Percentiles rank a stretch among this genome's conserved stretches.
phyloP scores from a whole-genome alignment of 2,329 filamentous ascomycete species.

The Lasiodiplodia citricola region DNA sequence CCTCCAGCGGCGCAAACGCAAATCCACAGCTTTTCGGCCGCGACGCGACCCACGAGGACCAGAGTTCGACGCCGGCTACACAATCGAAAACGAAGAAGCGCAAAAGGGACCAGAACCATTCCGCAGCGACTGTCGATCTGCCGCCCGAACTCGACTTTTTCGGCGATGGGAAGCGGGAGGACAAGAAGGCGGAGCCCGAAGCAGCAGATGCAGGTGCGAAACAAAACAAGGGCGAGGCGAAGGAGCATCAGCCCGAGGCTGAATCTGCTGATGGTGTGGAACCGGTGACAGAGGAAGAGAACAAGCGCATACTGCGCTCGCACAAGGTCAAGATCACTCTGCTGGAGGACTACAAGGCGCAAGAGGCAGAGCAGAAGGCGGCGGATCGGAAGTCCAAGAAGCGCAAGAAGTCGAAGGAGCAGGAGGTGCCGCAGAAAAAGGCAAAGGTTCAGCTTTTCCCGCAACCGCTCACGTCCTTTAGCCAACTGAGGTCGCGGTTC shows the following conservation, averaged over 20 bases:
- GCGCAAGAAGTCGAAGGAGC: constrained; percentile 46
- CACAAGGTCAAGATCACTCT: constrained; percentile 86
- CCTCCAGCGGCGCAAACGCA: constrained; percentile 66
- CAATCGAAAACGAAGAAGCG: constrained; percentile 44
- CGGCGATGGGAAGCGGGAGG: constrained; percentile 32
- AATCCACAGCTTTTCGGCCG: constrained; percentile 72
- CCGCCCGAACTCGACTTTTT: constrained; percentile 53
- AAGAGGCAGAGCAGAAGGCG: constrained; percentile 55
- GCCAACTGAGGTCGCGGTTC: constrained; percentile 72
- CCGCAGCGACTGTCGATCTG: constrained; percentile 30
- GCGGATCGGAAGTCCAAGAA: constrained; percentile 60
- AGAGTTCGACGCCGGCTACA: constrained; percentile 47
- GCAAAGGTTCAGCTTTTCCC: constrained; percentile 67
- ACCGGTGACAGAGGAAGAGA: constrained; percentile 69
- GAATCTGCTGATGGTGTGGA: constrained; percentile 28
- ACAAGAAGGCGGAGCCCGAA: constrained; percentile 19
- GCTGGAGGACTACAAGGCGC: constrained; percentile 58
- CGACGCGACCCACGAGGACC: constrained; percentile 39
- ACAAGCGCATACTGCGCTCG: constrained; percentile 73
- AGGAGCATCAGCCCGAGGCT: constrained; percentile 27
- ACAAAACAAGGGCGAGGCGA: constrained; percentile 11
- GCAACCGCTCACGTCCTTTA: constrained; percentile 78
- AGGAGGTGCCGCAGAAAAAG: constrained; percentile 43
- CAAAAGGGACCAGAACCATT: constrained; percentile 44
- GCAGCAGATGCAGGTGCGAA: constrained; percentile 4